Evolutionary conservation across 2,329 filamentous ascomycete species (phyloP).

Genomic region (Elsinoe ampelina): DNA sequence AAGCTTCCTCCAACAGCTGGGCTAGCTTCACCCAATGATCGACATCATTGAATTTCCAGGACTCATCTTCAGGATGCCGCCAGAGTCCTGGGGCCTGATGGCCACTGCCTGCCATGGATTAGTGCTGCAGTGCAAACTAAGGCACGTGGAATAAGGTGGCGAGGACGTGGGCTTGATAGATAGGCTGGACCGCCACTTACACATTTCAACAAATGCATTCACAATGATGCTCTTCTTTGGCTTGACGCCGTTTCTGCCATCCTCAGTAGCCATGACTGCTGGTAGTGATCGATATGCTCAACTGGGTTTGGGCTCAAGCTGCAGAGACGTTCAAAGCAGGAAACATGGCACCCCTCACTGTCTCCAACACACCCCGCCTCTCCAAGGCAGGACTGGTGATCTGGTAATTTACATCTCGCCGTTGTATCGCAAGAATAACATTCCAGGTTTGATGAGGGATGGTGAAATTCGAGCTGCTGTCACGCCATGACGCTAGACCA

Average conservation of each 20-base stretch:
- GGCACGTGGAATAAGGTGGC: too few relatives aligned
- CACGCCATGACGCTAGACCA: slow-evolving; percentile 8
- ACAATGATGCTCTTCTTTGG: slow-evolving; percentile 32
- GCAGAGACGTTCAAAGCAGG: background rate
- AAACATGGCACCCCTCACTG: background rate
- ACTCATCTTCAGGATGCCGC: slow-evolving; percentile 56
- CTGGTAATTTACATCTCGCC: background rate
- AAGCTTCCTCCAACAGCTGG: slow-evolving; percentile 49
- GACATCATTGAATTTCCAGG: slow-evolving; percentile 51
- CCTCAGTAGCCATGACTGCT: background rate
- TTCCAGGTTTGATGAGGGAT: background rate
- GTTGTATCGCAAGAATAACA: background rate
- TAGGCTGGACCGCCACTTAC: slow-evolving; percentile 15
- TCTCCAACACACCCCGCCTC: slow-evolving; percentile 2
- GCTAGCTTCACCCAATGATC: slow-evolving; percentile 54
- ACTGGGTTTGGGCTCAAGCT: background rate
- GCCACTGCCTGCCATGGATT: slow-evolving; percentile 32
- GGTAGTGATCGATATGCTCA: background rate
- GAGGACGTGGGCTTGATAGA: too few relatives aligned
- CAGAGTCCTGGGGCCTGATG: slow-evolving; percentile 51
- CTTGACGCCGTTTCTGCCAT: slow-evolving; percentile 2
- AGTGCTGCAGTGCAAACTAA: slow-evolving; percentile 21
- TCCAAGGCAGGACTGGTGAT: background rate
- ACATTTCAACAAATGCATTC: slow-evolving; percentile 37
- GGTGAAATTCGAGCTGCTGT: background rate